Evolutionary conservation across 2,329 filamentous ascomycete genomes (phyloP), one percentile per base, ranked within the genome.

Genomic region (Aspergillus sp.): DNA sequence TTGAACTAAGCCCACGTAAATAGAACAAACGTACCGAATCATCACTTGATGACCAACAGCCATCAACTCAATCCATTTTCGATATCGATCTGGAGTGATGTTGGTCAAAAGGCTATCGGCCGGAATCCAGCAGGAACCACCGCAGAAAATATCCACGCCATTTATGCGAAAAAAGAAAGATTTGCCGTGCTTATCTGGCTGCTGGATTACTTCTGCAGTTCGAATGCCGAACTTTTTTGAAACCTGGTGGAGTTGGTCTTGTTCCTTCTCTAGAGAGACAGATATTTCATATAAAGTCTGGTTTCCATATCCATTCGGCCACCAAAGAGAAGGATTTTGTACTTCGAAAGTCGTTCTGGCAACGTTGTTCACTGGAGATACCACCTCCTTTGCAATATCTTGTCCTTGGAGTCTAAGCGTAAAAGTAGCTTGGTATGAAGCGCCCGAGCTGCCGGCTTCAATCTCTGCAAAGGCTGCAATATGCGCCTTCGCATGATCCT

Each of bases 41-140:
- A 88, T 88, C 31, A 82, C 73, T 70, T 88, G 86, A 61, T 86
- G 83, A 5, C 84, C 84, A 55, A 82, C 78, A 3, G 84, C 82
- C 77, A 85, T 83, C 68, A 85, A 77, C 61, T 82, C 74, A 24
- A 88, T 75, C 85, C 85, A 88, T 56, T 81, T 82, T 9, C 79
- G 77, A 66, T 88, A 88, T 45, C 77, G 79, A 19, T 81, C 77
- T 9, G 76, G 69, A 0, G 75, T 79, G 43, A 88, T 79, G 11
- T 81, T 78, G 1, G 85, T 81, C 2, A 84, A 80, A 60, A 88
- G 81, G 54, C 78, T 85, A 65, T 88, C 85, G 1, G 82, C 83
- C 3, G 86, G 86, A 52, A 89, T 88, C 86, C 86, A 89, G 68
- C 85, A 84, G 15, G 84, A 86, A 8, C 86, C 86, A 41, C 85